Evolutionary conservation across 176 grass and related monocot genomes (phyloP), one percentile per base, ranked within the genome.

Genomic region (Luzula sylvatica): DNA sequence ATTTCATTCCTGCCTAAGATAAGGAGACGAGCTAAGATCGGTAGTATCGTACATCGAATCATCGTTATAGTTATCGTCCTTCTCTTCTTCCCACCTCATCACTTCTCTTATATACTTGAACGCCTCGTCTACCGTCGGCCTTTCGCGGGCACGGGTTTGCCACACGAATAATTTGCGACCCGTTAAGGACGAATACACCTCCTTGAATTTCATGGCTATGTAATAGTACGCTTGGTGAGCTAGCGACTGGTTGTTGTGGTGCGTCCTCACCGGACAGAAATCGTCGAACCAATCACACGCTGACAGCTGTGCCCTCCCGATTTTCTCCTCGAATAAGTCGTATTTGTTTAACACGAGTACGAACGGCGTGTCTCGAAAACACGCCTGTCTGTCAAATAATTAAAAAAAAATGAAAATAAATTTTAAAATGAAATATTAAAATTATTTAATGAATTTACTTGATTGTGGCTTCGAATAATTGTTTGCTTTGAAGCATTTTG

Each of bases 281-380:
- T 89, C 90, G 3, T 26, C 52, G 68, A 96, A 77, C 90, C 90
- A 96, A 52, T 89, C 84, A 8, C 90, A 96, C 0, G 29, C 23
- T 0, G 81, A 53, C 4, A 96, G 58, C 0, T 75, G 81, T 4
- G 55, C 43, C 0, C 52, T 81, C 3, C 60, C 51, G 3, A 96
- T 86, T 69, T 89, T 96, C 74, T 89, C 84, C 74, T 89, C 90
- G 0, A 96, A 80, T 22, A 86, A 65, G 74, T 96, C 84, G 1
- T 86, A 96, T 67, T 96, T 96, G 81, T 96, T 96, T 46, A 96
- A 80, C 52, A 96, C 73, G 19, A 96, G 74, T 14, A 96, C 67
- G 25, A 96, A 96, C n/a, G 74, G 84, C 0, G 75, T 96, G 30
- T 96, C 70, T 0, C 54, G 58, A 68, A 96, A 96, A 51, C 84